These are phyloP conservation scores for Quercus suber DNA, from an alignment of 306 rosid genomes.

Conservation along the genomic window DNA sequence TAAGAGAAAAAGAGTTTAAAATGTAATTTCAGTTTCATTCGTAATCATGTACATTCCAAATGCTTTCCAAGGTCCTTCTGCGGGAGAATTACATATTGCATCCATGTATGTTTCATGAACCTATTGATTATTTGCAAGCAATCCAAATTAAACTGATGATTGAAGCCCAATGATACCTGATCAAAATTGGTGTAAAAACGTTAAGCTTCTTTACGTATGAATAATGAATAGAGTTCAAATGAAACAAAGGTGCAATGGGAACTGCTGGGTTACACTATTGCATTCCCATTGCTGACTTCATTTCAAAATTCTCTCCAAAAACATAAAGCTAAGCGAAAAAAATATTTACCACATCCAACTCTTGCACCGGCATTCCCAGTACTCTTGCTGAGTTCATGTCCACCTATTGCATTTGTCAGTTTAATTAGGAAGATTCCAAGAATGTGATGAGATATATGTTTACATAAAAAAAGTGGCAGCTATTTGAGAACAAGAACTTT, in stretches of 20 bases:
- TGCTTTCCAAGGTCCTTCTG: too few relatives aligned
- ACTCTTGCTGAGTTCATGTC: slow-evolving; percentile 79
- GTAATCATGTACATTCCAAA: neutral
- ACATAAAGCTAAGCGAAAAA: slow-evolving; percentile 14
- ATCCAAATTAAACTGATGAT: slow-evolving; percentile 50
- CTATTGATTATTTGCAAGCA: slow-evolving; percentile 8
- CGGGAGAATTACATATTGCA: neutral
- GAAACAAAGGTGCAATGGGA: neutral
- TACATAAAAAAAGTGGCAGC: neutral
- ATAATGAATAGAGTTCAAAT: neutral
- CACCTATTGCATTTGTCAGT: slow-evolving; percentile 41
- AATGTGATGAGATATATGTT: neutral
- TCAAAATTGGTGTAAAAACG: slow-evolving; percentile 10
- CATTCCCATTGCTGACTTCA: neutral
- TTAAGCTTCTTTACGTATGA: slow-evolving; percentile 15
- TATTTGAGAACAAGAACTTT: neutral
- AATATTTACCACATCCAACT: slow-evolving; percentile 66
- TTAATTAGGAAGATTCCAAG: neutral
- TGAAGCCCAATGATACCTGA: slow-evolving; percentile 83
- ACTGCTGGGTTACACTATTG: neutral
- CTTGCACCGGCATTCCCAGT: slow-evolving; percentile 94
- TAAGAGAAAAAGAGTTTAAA: neutral
- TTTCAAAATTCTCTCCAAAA: neutral
- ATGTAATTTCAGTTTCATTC: neutral
- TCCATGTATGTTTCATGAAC: slow-evolving; percentile 6